Base-by-base conservation (phyloP, 805 yeast genomes). In the Zygosaccharomyces lentus region DNA sequence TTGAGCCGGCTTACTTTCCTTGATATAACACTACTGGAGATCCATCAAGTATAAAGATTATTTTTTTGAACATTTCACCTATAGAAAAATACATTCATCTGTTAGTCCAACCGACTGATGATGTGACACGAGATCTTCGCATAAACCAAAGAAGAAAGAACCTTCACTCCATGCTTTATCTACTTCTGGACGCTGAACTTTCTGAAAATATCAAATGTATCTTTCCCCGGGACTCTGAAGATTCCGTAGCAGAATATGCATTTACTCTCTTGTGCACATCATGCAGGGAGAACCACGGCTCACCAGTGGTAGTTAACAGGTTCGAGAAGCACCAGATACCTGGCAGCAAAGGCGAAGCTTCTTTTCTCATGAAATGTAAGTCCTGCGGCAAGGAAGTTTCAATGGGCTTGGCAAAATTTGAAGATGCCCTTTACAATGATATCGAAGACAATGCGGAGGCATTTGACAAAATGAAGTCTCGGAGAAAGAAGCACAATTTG, bases 271-370 rank as follows among this genome's bases (percentile, higher is more conserved):
- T 76, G 55, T 91, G 99, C 63, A 81, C 84, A 1, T 74, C 76
- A 32, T 91, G 99, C 67, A 78, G 90, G 51, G 95, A 87, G 50
- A 66, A 63, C 6, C 95, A 91, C 64, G 77, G 76, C 16, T 86
- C 88, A 54, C 78, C 79, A 12, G 76, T 88, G 24, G 71, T 77
- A 19, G 80, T 90, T 58, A 84, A 85, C 63, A 67, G 79, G 46
- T 77, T 75, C 53, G 96, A 84, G 53, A 65, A 70, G 41, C 80
- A 80, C 62, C 86, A 81, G 35, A 60, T 87, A 21, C 63, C 76
- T 1, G 88, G 87, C 0, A 78, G 90, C 35, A 75, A 81, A 50
- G 96, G 96, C 10, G 87, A 81, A 49, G 95, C 96, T 6, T 86
- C 82, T 51, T 87, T 89, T 59, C 82, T 84, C 3, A 81, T 85